Conservation (phyloP, 2,329 filamentous ascomycete species). For the Xylariomycetidae sp. region DNA sequence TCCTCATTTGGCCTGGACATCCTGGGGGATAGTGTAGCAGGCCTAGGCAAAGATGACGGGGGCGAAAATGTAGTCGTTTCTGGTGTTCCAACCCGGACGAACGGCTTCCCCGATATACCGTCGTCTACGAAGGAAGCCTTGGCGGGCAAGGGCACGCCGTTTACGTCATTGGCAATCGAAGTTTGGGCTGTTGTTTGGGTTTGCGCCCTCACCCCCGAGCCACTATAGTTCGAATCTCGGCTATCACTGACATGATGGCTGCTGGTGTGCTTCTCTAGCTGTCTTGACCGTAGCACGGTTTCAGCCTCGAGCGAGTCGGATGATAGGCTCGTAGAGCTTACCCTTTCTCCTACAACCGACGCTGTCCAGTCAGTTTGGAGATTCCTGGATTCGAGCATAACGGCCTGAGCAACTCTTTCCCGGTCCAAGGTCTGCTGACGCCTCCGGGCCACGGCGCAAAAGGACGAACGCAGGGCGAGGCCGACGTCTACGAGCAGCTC, state of each 20-base stretch:
- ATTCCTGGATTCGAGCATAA: constrained; percentile 34
- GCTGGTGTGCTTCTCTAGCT: constrained; percentile 7
- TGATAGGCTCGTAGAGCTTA: constrained; percentile 12
- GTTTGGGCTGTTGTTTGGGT: constrained; percentile 9
- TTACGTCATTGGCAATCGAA: constrained; percentile 11
- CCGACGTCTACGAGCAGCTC: constrained; percentile 43
- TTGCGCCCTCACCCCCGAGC: constrained; percentile 13
- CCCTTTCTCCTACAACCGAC: constrained; percentile 12
- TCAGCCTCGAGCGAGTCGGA: constrained; percentile 10
- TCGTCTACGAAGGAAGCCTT: constrained; percentile 34
- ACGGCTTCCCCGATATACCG: constrained; percentile 52
- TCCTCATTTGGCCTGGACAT: constrained; percentile 18
- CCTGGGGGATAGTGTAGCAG: constrained; percentile 8
- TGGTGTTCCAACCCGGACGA: constrained; percentile 41
- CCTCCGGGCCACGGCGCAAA: constrained; percentile 45
- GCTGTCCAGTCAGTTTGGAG: constrained; percentile 18
- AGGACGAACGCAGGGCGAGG: constrained; percentile 41
- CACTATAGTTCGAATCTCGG: constrained; percentile 8
- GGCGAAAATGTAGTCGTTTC: constrained; percentile 24
- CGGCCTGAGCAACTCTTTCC: constrained; percentile 41
- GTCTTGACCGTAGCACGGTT: constrained; percentile 3
- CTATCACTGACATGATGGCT: constrained; percentile 1
- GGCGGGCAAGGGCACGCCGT: constrained; percentile 13
- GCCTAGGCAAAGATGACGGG: constrained; percentile 21
- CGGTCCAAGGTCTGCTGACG: constrained; percentile 34